Evolutionary conservation across 2,329 filamentous ascomycete genomes (phyloP).

Genomic region (Salinomyces thailandicus): DNA sequence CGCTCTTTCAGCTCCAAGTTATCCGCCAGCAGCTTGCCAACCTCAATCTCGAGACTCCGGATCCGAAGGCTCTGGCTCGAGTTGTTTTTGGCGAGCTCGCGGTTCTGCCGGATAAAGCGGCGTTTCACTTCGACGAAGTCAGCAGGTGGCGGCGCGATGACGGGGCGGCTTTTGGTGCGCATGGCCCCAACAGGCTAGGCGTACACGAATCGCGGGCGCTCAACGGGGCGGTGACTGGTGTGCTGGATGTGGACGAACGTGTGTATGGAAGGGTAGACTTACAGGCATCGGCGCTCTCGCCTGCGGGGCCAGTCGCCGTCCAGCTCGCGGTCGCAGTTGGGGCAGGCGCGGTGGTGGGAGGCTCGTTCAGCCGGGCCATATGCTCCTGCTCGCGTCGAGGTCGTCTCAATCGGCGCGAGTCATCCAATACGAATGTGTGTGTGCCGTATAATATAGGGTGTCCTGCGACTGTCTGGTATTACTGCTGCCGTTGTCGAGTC

Average conservation of each 20-base stretch:
- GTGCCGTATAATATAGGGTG: too few relatives aligned
- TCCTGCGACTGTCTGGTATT: too few relatives aligned
- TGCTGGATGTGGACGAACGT: background rate
- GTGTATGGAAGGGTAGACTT: conserved; percentile 30
- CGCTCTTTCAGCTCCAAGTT: conserved; percentile 64
- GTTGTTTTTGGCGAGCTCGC: conserved; percentile 69
- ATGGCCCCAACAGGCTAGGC: conserved; percentile 9
- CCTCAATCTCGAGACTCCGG: conserved; percentile 64
- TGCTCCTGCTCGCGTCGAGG: conserved; percentile 12
- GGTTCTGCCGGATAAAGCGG: conserved; percentile 71
- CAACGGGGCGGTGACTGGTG: too few relatives aligned
- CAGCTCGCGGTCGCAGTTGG: conserved; percentile 2
- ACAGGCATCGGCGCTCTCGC: conserved; percentile 60
- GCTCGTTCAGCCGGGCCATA: conserved; percentile 69
- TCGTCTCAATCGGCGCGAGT: too few relatives aligned
- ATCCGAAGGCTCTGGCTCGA: conserved; percentile 68
- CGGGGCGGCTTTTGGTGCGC: conserved; percentile 23
- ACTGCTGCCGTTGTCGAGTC: too few relatives aligned
- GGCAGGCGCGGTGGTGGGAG: conserved; percentile 41
- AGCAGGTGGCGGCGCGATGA: conserved; percentile 15
- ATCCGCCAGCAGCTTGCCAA: conserved; percentile 63
- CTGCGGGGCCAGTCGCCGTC: conserved; percentile 9
- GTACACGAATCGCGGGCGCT: too few relatives aligned
- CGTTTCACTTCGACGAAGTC: conserved; percentile 52
- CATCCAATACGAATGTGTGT: too few relatives aligned